phyloP scores from a whole-genome alignment of 176 grass and related monocot genomes.

The Oryza rufipogon region DNA sequence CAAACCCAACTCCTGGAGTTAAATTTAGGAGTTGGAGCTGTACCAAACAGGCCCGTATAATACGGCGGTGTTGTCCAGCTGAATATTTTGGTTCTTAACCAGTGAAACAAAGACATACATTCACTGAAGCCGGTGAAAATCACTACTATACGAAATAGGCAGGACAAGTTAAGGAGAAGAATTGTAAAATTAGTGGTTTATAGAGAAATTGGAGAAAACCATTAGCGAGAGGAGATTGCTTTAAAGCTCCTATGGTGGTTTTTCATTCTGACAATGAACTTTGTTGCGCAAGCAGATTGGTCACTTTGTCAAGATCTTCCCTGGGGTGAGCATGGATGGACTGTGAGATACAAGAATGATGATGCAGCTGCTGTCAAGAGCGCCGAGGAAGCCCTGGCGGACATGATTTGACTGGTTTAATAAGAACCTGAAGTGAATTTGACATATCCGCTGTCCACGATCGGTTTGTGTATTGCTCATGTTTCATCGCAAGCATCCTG shows the following conservation, averaged over 20 bases:
- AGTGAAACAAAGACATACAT: neutral
- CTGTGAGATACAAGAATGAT: conserved; percentile 52
- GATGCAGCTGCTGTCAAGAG: conserved; percentile 52
- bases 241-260: neutral
- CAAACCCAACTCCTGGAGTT: too few relatives aligned
- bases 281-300: conserved; percentile 40
- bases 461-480: neutral
- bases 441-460: neutral
- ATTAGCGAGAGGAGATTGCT: neutral
- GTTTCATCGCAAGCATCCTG: neutral
- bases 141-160: too few relatives aligned
- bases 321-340: conserved; percentile 69
- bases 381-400: conserved; percentile 57
- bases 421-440: conserved; percentile 53
- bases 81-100: neutral
- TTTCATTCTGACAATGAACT: neutral
- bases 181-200: neutral
- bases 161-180: neutral
- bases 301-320: conserved; percentile 70
- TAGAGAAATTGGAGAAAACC: neutral
- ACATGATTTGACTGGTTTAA: conserved; percentile 65
- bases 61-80: neutral
- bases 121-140: neutral
- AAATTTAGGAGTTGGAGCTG: too few relatives aligned
- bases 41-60: too few relatives aligned